Conservation (phyloP, 2,329 filamentous ascomycete species). For the Diaporthe australafricana region DNA sequence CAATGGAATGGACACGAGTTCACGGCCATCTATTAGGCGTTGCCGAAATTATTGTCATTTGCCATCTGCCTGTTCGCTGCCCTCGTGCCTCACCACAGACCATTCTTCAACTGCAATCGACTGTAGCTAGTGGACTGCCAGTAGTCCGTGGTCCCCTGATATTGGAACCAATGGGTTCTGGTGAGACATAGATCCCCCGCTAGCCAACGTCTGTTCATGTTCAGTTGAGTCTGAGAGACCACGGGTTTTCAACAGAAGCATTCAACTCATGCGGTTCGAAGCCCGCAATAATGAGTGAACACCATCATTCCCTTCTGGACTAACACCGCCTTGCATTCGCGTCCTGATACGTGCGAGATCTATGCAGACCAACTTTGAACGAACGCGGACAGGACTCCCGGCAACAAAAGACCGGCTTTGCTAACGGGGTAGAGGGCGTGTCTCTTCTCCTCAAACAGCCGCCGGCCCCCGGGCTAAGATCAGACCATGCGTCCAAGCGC, state of each 20-base stretch:
- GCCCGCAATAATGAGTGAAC: not conserved
- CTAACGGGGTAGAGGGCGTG: not conserved
- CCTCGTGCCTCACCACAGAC: slow-evolving; percentile 23
- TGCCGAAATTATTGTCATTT: slow-evolving; percentile 20
- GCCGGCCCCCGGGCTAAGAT: slow-evolving; percentile 13
- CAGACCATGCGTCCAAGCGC: slow-evolving; percentile 19
- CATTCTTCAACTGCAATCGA: not conserved
- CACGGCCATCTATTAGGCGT: not conserved
- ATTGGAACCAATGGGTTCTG: not conserved
- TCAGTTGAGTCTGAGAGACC: slow-evolving; percentile 1
- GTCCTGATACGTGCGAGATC: slow-evolving; percentile 13
- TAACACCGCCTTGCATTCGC: not conserved
- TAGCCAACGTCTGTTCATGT: slow-evolving; percentile 13
- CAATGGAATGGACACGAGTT: not conserved
- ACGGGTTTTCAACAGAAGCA: not conserved
- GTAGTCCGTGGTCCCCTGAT: not conserved
- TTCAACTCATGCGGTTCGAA: not conserved
- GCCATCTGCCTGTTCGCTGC: slow-evolving; percentile 17
- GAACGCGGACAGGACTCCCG: not conserved
- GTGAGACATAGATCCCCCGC: not conserved
- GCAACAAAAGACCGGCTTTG: not conserved
- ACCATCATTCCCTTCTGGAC: not conserved
- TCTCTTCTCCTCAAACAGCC: slow-evolving; percentile 23
- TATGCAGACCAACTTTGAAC: not conserved
- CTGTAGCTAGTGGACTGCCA: not conserved